Evolutionary conservation across 352 stramenopile species (phyloP).

Genomic region (Phytophthora chlamydospora): DNA sequence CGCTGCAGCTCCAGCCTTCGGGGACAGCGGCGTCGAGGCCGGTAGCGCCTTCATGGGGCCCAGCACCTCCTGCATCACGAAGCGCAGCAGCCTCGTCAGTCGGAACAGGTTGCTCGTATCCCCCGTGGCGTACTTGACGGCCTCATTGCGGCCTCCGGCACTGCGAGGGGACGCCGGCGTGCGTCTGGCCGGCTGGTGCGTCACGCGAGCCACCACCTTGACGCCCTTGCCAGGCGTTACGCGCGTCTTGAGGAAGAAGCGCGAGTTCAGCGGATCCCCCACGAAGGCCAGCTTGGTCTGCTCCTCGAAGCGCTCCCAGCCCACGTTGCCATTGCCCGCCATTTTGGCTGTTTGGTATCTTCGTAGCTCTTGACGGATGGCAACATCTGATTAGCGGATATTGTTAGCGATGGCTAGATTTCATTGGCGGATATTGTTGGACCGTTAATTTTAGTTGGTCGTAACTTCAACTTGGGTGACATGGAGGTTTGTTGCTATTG

Average conservation of each 20-base stretch:
- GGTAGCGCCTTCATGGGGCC: conserved; percentile 52
- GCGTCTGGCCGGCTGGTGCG: conserved; percentile 31
- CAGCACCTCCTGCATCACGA: conserved; percentile 73
- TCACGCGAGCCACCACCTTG: conserved; percentile 57
- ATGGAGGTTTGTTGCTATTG: too few relatives aligned
- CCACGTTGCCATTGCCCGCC: conserved; percentile 31
- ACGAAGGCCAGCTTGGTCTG: conserved; percentile 69
- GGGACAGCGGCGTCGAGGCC: conserved; percentile 3
- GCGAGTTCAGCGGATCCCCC: conserved; percentile 53
- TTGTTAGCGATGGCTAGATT: conserved; percentile 1
- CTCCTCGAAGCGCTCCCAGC: conserved; percentile 78
- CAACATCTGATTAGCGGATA: conserved; percentile 5
- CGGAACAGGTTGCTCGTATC: conserved; percentile 44
- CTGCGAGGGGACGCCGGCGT: conserved; percentile 21
- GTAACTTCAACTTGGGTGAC: conserved; percentile 30
- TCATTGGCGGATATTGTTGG: conserved; percentile 32
- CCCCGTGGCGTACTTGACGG: conserved; percentile 37
- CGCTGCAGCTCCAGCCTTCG: conserved; percentile 3
- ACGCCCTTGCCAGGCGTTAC: conserved; percentile 34
- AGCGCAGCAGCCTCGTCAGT: conserved; percentile 60
- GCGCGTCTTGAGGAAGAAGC: conserved; percentile 69
- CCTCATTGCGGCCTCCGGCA: conserved; percentile 14
- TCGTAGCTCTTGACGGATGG: neutral
- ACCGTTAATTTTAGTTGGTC: conserved; percentile 26
- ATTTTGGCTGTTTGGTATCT: conserved; percentile 16